Conservation (phyloP, 306 rosid species). For the Psophocarpus tetragonolobus region DNA sequence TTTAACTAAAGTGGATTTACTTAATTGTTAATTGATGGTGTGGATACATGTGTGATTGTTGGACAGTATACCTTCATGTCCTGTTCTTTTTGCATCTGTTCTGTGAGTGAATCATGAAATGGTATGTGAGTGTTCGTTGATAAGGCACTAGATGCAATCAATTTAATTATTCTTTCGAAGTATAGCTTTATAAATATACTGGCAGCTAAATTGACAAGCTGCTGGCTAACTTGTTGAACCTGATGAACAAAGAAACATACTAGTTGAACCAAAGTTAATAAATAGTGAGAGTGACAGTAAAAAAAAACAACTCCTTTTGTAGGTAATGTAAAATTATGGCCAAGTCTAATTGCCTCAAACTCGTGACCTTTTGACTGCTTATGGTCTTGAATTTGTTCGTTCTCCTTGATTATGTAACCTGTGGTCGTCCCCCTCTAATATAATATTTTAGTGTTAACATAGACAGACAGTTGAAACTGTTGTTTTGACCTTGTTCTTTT, state of each 20-base stretch:
- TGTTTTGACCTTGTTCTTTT: neutral
- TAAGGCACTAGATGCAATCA: neutral
- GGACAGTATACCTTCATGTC: neutral
- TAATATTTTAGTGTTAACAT: neutral
- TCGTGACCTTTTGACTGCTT: neutral
- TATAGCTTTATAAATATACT: neutral
- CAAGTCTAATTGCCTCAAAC: neutral
- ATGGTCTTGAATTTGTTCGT: neutral
- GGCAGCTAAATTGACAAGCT: neutral
- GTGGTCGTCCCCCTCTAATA: neutral
- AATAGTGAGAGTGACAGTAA: neutral
- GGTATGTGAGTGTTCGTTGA: neutral
- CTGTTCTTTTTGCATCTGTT: neutral
- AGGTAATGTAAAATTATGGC: neutral
- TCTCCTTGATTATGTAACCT: slow-evolving; percentile 19
- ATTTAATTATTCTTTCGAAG: neutral
- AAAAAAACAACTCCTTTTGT: no score
- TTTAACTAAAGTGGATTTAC: neutral
- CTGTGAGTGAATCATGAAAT: neutral
- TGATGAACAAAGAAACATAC: neutral
- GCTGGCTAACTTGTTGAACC: slow-evolving; percentile 29
- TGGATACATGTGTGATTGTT: neutral
- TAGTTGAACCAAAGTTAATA: neutral
- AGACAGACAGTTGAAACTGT: neutral
- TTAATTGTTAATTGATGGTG: neutral